Evolutionary conservation across 495 filamentous ascomycete genomes (phyloP).

Genomic region (Penicillium waksmanii): DNA sequence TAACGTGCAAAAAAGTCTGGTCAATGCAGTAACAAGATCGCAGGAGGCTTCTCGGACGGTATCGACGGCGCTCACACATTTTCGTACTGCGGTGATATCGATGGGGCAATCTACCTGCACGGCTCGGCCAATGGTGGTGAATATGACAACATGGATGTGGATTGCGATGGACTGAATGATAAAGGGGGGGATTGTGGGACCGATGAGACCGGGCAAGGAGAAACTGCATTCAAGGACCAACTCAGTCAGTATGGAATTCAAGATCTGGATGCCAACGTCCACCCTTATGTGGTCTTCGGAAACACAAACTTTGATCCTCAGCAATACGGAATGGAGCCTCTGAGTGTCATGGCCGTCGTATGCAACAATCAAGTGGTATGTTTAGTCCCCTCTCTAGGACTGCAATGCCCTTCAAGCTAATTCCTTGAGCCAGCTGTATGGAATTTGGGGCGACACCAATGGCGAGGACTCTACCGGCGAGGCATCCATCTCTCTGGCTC

Average conservation of each 20-base stretch:
- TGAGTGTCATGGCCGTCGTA: slow-evolving; percentile 67
- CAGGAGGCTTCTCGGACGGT: slow-evolving; percentile 32
- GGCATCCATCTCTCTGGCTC: slow-evolving; percentile 58
- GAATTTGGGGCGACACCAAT: slow-evolving; percentile 70
- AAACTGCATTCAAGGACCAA: slow-evolving; percentile 57
- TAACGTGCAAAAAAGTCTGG: slow-evolving; percentile 16
- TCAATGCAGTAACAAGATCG: slow-evolving; percentile 28
- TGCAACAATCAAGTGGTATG: slow-evolving; percentile 58
- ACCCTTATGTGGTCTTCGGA: slow-evolving; percentile 69
- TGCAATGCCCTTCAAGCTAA: not conserved
- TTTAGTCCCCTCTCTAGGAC: not conserved
- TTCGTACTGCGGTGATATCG: slow-evolving; percentile 36
- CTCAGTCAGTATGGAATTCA: slow-evolving; percentile 49
- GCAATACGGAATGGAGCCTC: slow-evolving; percentile 55
- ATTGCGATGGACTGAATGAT: slow-evolving; percentile 65
- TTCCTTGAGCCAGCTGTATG: slow-evolving; percentile 51
- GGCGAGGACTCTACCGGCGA: slow-evolving; percentile 59
- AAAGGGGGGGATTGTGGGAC: slow-evolving; percentile 52
- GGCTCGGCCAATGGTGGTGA: slow-evolving; percentile 22
- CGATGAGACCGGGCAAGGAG: slow-evolving; percentile 53
- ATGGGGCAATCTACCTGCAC: slow-evolving; percentile 36
- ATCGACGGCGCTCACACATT: slow-evolving; percentile 16
- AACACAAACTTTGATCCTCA: slow-evolving; percentile 61
- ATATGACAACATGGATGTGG: slow-evolving; percentile 62
- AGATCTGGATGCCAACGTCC: slow-evolving; percentile 63